Evolutionary conservation across 176 grass and related monocot species (phyloP).

Genomic region (Pontederia crassipes): DNA sequence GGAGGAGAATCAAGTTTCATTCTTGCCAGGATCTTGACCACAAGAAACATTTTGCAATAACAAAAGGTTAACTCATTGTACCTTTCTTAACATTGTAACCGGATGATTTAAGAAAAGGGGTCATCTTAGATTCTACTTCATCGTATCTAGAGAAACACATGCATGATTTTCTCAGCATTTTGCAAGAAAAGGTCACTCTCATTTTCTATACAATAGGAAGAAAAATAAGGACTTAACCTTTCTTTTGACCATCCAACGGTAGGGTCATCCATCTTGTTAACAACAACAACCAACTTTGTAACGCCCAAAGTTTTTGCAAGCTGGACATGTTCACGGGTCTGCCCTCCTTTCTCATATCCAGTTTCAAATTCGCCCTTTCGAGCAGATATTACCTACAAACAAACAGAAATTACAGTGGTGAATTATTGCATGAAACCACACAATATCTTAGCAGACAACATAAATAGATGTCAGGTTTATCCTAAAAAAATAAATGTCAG

Average conservation of each 20-base stretch:
- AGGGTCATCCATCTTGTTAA: slow-evolving; percentile 91
- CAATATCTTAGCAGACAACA: neutral
- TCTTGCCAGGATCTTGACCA: no score
- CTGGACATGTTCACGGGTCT: slow-evolving; percentile 72
- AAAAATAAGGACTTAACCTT: slow-evolving; percentile 29
- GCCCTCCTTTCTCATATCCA: slow-evolving; percentile 74
- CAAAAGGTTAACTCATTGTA: slow-evolving; percentile 2
- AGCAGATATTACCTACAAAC: slow-evolving; percentile 69
- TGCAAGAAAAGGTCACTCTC: slow-evolving; percentile 2
- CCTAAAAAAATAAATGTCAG: slow-evolving; percentile 7
- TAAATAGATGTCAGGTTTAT: neutral
- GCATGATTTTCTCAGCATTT: slow-evolving; percentile 5
- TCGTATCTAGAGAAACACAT: slow-evolving; percentile 47
- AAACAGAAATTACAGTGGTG: neutral
- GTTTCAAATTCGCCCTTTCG: slow-evolving; percentile 96
- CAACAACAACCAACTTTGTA: slow-evolving; percentile 66
- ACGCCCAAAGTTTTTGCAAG: slow-evolving; percentile 88
- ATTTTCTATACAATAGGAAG: neutral
- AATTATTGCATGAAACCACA: slow-evolving; percentile 11
- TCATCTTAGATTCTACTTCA: slow-evolving; percentile 89
- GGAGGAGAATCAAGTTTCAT: slow-evolving; percentile 11
- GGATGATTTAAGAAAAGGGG: slow-evolving; percentile 67
- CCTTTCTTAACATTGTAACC: slow-evolving; percentile 98
- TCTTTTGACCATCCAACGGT: slow-evolving; percentile 74
- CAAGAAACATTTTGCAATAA: no score